phyloP scores from a whole-genome alignment of 129 eudicot species.

The Erigeron canadensis region DNA sequence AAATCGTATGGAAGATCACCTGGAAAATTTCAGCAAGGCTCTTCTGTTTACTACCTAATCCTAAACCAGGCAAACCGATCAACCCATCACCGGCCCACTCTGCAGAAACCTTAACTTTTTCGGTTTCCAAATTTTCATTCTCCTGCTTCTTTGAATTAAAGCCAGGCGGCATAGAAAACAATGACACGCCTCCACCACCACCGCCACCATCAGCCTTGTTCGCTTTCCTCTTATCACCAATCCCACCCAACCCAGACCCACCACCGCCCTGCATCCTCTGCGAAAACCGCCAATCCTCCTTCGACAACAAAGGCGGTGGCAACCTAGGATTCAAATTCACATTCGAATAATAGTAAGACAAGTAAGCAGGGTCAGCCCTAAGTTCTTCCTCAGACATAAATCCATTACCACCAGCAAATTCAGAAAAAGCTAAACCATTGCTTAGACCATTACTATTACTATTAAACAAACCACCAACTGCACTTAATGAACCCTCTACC shows the following conservation, averaged over 20 bases:
- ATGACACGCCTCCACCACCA: constrained; percentile 53
- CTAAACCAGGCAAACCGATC: constrained; percentile 92
- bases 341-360: constrained; percentile 74
- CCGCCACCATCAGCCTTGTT: constrained; percentile 46
- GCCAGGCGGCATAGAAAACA: constrained; percentile 81
- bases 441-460: constrained; percentile 25
- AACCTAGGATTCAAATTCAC: constrained; percentile 80
- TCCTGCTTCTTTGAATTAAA: constrained; percentile 81
- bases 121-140: constrained; percentile 57
- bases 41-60: constrained; percentile 91
- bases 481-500: constrained; percentile 79
- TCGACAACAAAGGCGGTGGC: constrained; percentile 74
- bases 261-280: constrained; percentile 85
- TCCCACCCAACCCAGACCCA: constrained; percentile 79
- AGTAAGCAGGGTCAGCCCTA: constrained; percentile 83
- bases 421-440: constrained; percentile 43
- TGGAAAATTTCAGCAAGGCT: constrained; percentile 93
- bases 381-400: constrained; percentile 76
- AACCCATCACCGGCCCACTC: constrained; percentile 98
- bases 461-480: constrained; percentile 67
- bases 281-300: constrained; percentile 84
- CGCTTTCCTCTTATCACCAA: constrained; percentile 84
- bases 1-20: constrained; percentile 35
- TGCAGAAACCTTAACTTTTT: constrained; percentile 52
- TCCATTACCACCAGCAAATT: constrained; percentile 60